Base-by-base conservation (phyloP, 305 asterid genomes). In the Rubia peregrina region DNA sequence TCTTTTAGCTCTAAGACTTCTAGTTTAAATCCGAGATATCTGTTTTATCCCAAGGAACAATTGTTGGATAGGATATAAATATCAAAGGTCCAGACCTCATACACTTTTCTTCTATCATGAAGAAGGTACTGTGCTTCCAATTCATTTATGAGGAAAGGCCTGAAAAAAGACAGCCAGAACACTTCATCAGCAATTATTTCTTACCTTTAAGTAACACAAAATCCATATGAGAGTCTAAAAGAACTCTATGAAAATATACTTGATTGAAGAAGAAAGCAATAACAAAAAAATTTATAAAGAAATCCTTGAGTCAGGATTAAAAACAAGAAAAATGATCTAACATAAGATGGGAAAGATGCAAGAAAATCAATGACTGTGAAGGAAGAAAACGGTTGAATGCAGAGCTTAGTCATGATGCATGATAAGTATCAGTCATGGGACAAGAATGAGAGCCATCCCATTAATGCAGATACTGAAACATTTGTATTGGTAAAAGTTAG, bases 71-170 rank as follows among this genome's bases (percentile, higher is more conserved):
- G 75, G 71, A 73, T 53, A 36, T 56, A 9, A 62, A 72, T 40
- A 61, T 63, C 6, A 33, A 40, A 73, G 76, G 78, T 75, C 73
- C 84, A 68, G 67, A 95, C 99, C 98, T 95, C 97, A 7, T 91
- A 95, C 61, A 95, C 98, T 81, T 79, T 79, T 85, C 97, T 91
- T 74, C 98, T 82, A 83, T 95, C 98, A 71, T 91, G 98, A 79
- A 91, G 97, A 85, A 91, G 91, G 82, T 87, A 94, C 36, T 95
- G 99, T 16, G 87, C 85, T 73, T 86, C 96, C 91, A 94, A 75
- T 78, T 94, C 96, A 83, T 91, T 94, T 36, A 94, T 97, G 76
- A 91, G 96, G 83, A 85, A 88, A 67, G 98, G 97, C 96, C 97
- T 94, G 77, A 75, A 79, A 72, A 79, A 73, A 48, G 72, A 74